phyloP scores from a whole-genome alignment of 2,329 filamentous ascomycete species.

The Beauveria asiatica region DNA sequence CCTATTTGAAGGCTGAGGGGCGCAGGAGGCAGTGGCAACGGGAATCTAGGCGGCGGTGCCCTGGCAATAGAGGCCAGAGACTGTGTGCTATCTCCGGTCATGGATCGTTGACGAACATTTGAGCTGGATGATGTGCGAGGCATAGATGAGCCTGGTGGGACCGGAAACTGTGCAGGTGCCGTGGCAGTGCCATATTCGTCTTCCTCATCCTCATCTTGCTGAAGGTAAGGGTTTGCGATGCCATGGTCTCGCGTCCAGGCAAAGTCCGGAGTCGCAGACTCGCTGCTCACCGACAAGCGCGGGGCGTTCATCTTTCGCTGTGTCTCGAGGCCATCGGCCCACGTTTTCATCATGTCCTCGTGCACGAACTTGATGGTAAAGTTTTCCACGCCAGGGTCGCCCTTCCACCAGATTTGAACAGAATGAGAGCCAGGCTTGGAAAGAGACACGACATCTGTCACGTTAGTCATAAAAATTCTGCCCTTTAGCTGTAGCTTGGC shows the following conservation, averaged over 20 bases:
- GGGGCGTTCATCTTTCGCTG: slow-evolving; percentile 59
- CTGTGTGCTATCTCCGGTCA: slow-evolving; percentile 60
- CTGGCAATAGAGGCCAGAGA: slow-evolving; percentile 49
- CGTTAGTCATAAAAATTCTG: slow-evolving; percentile 97
- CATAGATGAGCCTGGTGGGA: slow-evolving; percentile 19
- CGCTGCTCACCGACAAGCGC: slow-evolving; percentile 36
- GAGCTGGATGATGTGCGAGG: slow-evolving; percentile 53
- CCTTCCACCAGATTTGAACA: slow-evolving; percentile 98
- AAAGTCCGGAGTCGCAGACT: slow-evolving; percentile 62
- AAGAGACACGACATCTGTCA: slow-evolving; percentile 84
- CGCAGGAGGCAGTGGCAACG: slow-evolving; percentile 48
- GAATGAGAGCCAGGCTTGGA: slow-evolving; percentile 87
- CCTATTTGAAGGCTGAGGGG: slow-evolving; percentile 63
- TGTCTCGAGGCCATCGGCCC: slow-evolving; percentile 69
- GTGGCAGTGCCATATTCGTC: slow-evolving; percentile 38
- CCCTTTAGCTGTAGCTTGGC: slow-evolving; percentile 91
- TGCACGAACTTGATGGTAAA: slow-evolving; percentile 91
- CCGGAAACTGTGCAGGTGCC: slow-evolving; percentile 28
- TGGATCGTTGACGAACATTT: slow-evolving; percentile 67
- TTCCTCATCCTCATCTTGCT: slow-evolving; percentile 55
- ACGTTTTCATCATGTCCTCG: slow-evolving; percentile 89
- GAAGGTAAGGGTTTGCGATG: slow-evolving; percentile 74
- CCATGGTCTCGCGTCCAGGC: slow-evolving; percentile 65
- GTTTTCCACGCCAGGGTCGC: slow-evolving; percentile 89
- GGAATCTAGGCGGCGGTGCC: slow-evolving; percentile 63